Conservation (phyloP, 2,329 filamentous ascomycete genomes). For the Xylaria sp. region DNA sequence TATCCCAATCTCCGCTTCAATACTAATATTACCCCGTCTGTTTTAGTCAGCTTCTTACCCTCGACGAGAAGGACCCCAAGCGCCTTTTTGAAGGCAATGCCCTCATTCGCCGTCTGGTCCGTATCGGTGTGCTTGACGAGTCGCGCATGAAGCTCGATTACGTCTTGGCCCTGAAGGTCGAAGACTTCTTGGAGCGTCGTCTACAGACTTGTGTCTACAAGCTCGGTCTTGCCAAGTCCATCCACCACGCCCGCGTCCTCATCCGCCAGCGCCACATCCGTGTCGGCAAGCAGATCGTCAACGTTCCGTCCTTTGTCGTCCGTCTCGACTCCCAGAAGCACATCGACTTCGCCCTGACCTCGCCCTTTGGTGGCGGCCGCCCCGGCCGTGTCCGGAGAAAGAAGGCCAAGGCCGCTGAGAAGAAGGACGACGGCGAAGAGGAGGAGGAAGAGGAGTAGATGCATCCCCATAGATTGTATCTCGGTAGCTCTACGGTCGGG, state of each 20-base stretch:
- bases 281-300: slow-evolving; percentile 99
- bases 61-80: slow-evolving; percentile 99
- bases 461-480: slow-evolving; percentile 28
- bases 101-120: slow-evolving; percentile 99
- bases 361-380: slow-evolving; percentile 95
- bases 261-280: slow-evolving; percentile 99
- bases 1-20: neutral
- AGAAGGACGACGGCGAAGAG: slow-evolving; percentile 76
- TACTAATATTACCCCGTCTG: neutral
- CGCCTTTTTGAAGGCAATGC: slow-evolving; percentile 99
- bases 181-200: slow-evolving; percentile 99
- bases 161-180: slow-evolving; percentile 97
- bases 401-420: slow-evolving; percentile 97
- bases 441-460: slow-evolving; percentile 82
- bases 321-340: slow-evolving; percentile 99
- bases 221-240: slow-evolving; percentile 99
- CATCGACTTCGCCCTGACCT: slow-evolving; percentile 98
- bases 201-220: slow-evolving; percentile 99
- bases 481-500: slow-evolving; percentile 35
- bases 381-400: slow-evolving; percentile 98
- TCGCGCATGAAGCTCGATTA: slow-evolving; percentile 99
- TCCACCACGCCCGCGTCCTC: slow-evolving; percentile 99
- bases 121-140: slow-evolving; percentile 99
- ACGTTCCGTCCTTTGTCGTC: slow-evolving; percentile 99
- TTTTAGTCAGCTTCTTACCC: slow-evolving; percentile 93